Percentiles rank a stretch among this genome's conserved stretches.
Evolutionary conservation across 2,329 filamentous ascomycete species (phyloP).

Genomic region (Pseudocercospora pini-densiflorae): DNA sequence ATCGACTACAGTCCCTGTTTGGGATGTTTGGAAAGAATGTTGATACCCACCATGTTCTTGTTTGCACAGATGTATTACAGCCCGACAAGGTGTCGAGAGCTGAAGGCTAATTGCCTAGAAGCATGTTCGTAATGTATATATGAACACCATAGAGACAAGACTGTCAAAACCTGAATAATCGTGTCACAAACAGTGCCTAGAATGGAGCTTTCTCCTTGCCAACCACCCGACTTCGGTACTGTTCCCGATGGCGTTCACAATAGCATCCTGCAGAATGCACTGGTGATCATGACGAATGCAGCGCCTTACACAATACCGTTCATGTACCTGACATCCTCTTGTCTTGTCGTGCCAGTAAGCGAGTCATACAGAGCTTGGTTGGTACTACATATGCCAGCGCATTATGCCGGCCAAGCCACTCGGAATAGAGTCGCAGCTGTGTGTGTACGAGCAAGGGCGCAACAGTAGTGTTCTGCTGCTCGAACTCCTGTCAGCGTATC

Average conservation of each 20-base stretch:
- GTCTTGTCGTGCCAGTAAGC: neutral
- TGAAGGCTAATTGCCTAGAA: neutral
- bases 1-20: neutral
- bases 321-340: neutral
- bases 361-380: neutral
- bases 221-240: neutral
- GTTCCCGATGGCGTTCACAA: neutral
- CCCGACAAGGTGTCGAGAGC: neutral
- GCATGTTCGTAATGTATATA: conserved; percentile 30
- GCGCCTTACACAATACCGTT: neutral
- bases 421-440: neutral
- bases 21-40: conserved; percentile 5
- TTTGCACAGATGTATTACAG: neutral
- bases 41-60: conserved; percentile 21
- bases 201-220: neutral
- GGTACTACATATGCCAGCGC: conserved; percentile 4
- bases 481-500: too few relatives aligned
- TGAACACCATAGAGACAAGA: conserved; percentile 3
- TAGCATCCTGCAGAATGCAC: neutral
- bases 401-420: neutral
- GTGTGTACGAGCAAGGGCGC: neutral
- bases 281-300: conserved; percentile 1
- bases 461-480: neutral
- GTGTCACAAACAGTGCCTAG: neutral
- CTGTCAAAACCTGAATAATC: neutral